These are phyloP conservation scores for Phialocephala sp. DNA, from an alignment of 2,329 filamentous ascomycete species.

Conservation along the genomic window DNA sequence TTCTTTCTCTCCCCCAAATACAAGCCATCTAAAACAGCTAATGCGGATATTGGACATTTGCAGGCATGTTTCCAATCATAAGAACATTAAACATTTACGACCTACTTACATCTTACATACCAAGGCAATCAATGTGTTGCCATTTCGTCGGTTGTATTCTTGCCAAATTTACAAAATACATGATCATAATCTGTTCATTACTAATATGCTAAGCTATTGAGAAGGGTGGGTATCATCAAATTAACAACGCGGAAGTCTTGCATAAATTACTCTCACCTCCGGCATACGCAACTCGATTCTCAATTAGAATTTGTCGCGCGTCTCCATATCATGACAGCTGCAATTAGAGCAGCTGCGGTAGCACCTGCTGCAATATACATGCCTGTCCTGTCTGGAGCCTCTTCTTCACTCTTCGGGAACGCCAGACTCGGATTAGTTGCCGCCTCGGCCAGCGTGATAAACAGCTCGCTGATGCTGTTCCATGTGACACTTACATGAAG, in stretches of 20 bases:
- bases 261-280: slow-evolving; percentile 12
- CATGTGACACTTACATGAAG: slow-evolving; percentile 95
- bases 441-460: slow-evolving; percentile 88
- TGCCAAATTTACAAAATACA: slow-evolving; percentile 9
- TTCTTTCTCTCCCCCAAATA: no score
- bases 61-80: background rate
- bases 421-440: slow-evolving; percentile 88
- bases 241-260: slow-evolving; percentile 26
- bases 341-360: slow-evolving; percentile 65
- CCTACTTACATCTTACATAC: background rate
- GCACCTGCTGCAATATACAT: slow-evolving; percentile 86
- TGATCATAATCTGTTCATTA: background rate
- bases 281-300: slow-evolving; percentile 9
- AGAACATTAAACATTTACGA: background rate
- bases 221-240: slow-evolving; percentile 38
- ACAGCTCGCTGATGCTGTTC: slow-evolving; percentile 92
- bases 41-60: no score
- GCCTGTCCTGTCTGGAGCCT: slow-evolving; percentile 80
- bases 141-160: no score
- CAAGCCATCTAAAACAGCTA: no score
- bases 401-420: slow-evolving; percentile 89
- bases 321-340: slow-evolving; percentile 70
- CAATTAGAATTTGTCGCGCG: slow-evolving; percentile 41
- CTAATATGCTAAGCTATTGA: slow-evolving; percentile 2
- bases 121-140: no score